phyloP scores from a whole-genome alignment of 352 stramenopile genomes.

The Pythium rishiriense region DNA sequence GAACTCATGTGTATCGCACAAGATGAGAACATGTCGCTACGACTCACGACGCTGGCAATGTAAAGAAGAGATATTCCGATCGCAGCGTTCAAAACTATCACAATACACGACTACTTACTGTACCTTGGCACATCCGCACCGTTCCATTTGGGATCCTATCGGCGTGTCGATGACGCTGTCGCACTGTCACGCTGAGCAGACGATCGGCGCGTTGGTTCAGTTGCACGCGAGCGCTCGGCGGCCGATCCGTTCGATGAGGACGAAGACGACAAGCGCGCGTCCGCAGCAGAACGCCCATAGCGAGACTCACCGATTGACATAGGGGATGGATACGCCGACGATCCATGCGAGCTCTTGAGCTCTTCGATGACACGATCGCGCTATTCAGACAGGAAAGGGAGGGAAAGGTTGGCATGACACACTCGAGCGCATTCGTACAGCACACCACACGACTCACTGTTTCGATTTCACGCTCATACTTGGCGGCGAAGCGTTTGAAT shows the following conservation, averaged over 20 bases:
- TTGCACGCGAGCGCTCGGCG: not conserved
- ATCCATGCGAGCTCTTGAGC: constrained; percentile 32
- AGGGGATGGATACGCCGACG: constrained; percentile 24
- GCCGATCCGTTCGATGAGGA: constrained; percentile 6
- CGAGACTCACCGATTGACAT: constrained; percentile 1
- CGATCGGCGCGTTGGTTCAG: not conserved
- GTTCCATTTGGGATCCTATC: not conserved
- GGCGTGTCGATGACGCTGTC: not conserved
- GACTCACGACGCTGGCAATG: constrained; percentile 1
- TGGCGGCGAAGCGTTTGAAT: constrained; percentile 83
- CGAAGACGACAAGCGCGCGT: constrained; percentile 4
- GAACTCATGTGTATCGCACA: not conserved
- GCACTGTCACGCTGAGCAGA: not conserved
- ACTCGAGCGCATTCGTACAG: not conserved
- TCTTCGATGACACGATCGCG: constrained; percentile 40
- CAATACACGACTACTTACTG: not conserved
- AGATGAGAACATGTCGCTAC: not conserved
- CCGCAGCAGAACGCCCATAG: not conserved
- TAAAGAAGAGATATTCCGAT: not conserved
- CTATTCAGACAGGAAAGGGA: constrained; percentile 1
- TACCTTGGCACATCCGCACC: not conserved
- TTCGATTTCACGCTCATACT: constrained; percentile 85
- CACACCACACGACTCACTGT: constrained; percentile 38
- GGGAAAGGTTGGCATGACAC: not conserved
- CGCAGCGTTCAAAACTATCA: not conserved